Base-by-base conservation (phyloP, 1,139 yeast genomes). In the Saccharomyces pastorianus region DNA sequence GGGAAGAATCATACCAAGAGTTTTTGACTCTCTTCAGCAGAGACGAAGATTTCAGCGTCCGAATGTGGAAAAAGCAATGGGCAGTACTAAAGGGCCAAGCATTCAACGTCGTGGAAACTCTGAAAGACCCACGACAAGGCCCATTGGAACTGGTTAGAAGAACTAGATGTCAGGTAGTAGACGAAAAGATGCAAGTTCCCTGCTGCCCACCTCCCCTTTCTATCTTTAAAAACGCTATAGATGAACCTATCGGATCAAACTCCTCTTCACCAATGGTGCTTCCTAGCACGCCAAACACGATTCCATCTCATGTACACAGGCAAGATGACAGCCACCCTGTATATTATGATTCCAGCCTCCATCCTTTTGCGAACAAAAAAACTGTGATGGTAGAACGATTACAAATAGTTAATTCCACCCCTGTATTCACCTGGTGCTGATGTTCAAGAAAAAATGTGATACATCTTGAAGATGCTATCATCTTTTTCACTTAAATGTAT, bases 41-140 rank as follows among this genome's bases (percentile, higher is more conserved):
- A 50, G 90, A 85, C 64, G 68, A 76, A 1, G 88, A 84, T 58
- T 85, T 84, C 65, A 81, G 79, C 58, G 82, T 79, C 58, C 71
- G 88, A 50, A 77, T 84, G 82, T 85, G 88, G 84, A 72, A 71
- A 47, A 78, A 80, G 55, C 93, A 86, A 63, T 75, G 85, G 74
- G 83, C 88, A 0, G 85, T 85, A 1, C 62, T 86, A 62, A 85
- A 85, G 63, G 95, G 95, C 0, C 93, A 86, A 63, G 89, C 93
- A 0, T 85, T 84, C 69, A 85, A 85, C 60, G 85, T 85, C 6
- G 85, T 85, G 4, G 89, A 85, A 60, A 77, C 84, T 0, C 68
- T 85, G 53, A 82, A 81, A 61, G 70, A 75, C 46, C 74, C 76
- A 1, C 76, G 78, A 49, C 85, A 83, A 51, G 89, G 90, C 0